Conservation (phyloP, 2,329 filamentous ascomycete genomes). For the Stemphylium vesicarium region DNA sequence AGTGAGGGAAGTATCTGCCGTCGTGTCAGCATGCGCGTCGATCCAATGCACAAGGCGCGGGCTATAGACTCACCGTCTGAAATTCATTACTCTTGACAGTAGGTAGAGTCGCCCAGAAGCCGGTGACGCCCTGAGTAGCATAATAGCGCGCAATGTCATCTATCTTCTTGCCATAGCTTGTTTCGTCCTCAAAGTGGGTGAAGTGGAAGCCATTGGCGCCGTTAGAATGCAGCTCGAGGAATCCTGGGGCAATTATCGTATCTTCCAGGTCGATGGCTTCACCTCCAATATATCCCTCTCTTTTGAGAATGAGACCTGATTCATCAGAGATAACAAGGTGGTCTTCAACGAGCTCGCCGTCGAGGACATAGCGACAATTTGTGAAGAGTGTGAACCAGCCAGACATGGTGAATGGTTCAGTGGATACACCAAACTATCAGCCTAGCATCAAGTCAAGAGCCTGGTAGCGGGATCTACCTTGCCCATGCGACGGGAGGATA, state of each 20-base stretch:
- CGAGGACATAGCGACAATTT: slow-evolving; percentile 54
- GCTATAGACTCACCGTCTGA: slow-evolving; percentile 44
- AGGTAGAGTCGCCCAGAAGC: slow-evolving; percentile 62
- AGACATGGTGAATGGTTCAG: slow-evolving; percentile 36
- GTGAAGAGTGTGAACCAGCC: slow-evolving; percentile 56
- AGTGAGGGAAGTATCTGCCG: slow-evolving; percentile 57
- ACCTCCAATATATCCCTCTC: slow-evolving; percentile 53
- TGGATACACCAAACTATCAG: neutral
- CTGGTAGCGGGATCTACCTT: slow-evolving; percentile 9
- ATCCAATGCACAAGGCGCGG: neutral
- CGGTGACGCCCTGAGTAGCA: slow-evolving; percentile 59
- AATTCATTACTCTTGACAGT: slow-evolving; percentile 57
- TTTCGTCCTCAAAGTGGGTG: slow-evolving; percentile 55
- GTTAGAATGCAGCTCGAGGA: slow-evolving; percentile 63
- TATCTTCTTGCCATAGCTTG: slow-evolving; percentile 53
- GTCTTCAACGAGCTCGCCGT: slow-evolving; percentile 53
- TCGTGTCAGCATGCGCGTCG: slow-evolving; percentile 8
- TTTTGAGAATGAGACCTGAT: slow-evolving; percentile 52
- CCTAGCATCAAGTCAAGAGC: slow-evolving; percentile 5
- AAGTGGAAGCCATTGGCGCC: slow-evolving; percentile 62
- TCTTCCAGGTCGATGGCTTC: slow-evolving; percentile 57
- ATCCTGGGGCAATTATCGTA: slow-evolving; percentile 61
- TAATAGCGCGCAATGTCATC: slow-evolving; percentile 57
- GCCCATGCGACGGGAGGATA: slow-evolving; percentile 2
- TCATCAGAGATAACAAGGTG: slow-evolving; percentile 55